Evolutionary conservation across 2,329 filamentous ascomycete genomes (phyloP).

Genomic region (Xylariomycetidae sp.): DNA sequence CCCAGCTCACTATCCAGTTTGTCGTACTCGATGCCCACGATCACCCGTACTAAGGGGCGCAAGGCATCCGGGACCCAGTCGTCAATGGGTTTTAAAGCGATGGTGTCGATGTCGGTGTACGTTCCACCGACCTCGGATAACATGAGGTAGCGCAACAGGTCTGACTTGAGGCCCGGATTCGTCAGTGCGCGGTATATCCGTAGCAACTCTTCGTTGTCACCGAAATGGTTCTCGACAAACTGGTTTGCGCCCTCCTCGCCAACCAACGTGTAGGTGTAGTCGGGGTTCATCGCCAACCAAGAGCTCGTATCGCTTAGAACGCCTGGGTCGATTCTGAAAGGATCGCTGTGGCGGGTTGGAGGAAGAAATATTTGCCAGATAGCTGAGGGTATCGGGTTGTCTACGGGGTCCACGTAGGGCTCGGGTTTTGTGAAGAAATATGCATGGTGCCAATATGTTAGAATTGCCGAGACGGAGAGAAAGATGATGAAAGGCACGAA

Average conservation of each 20-base stretch:
- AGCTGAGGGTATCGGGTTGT: slow-evolving; percentile 13
- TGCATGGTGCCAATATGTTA: too few relatives aligned
- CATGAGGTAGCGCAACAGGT: slow-evolving; percentile 59
- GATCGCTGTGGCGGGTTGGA: slow-evolving; percentile 3
- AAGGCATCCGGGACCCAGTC: slow-evolving; percentile 60
- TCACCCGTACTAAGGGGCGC: slow-evolving; percentile 17
- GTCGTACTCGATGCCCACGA: slow-evolving; percentile 29
- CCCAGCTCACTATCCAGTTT: slow-evolving; percentile 15
- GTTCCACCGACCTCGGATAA: slow-evolving; percentile 61
- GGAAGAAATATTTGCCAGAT: slow-evolving; percentile 24
- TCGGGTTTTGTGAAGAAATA: too few relatives aligned
- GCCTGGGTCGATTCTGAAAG: slow-evolving; percentile 6
- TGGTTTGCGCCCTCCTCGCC: slow-evolving; percentile 17
- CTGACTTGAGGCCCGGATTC: slow-evolving; percentile 30
- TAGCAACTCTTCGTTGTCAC: slow-evolving; percentile 11
- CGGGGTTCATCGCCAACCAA: slow-evolving; percentile 20
- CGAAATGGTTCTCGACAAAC: slow-evolving; percentile 20
- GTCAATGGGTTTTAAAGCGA: slow-evolving; percentile 32
- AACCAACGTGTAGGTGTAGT: slow-evolving; percentile 22
- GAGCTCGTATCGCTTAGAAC: slow-evolving; percentile 13
- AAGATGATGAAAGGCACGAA: too few relatives aligned
- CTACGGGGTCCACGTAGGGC: too few relatives aligned
- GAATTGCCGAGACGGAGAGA: too few relatives aligned
- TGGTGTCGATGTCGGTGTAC: slow-evolving; percentile 39
- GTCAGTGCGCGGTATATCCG: slow-evolving; percentile 16